Conservation (phyloP, 768 basidiomycete genomes). For the Leucosporidium scottii region DNA sequence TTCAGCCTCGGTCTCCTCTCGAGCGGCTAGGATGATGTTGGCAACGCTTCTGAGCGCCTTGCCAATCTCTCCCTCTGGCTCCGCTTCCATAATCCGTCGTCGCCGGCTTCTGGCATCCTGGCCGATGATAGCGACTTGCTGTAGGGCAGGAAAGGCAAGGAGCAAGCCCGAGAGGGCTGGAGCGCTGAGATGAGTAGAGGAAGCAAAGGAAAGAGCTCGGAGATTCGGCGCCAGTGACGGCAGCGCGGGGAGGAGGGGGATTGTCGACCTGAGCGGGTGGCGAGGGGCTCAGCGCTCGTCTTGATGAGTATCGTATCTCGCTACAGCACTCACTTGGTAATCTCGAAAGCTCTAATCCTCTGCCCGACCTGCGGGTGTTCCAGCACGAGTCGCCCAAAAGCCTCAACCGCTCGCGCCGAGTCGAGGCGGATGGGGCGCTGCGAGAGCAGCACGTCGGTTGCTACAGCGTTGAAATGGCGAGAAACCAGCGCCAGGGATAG, state of each 20-base stretch:
- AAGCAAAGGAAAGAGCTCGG: not conserved
- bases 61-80: not conserved
- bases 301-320: no score
- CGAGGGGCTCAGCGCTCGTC: not conserved
- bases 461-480: not conserved
- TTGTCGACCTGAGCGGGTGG: not conserved
- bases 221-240: not conserved
- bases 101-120: not conserved
- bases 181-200: not conserved
- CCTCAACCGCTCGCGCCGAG: not conserved
- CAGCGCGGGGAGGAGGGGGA: not conserved
- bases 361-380: not conserved
- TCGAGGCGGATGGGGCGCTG: not conserved
- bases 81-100: not conserved
- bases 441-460: not conserved
- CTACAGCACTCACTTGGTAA: not conserved
- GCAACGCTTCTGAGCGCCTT: not conserved
- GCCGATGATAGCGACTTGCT: not conserved
- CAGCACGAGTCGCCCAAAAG: not conserved
- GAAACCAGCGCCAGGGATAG: not conserved
- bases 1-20: not conserved
- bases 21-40: not conserved
- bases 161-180: not conserved
- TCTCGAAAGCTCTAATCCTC: not conserved
- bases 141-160: not conserved